Evolutionary conservation across 1,284 basidiomycete species (phyloP).

Genomic region (Melampsora americana): DNA sequence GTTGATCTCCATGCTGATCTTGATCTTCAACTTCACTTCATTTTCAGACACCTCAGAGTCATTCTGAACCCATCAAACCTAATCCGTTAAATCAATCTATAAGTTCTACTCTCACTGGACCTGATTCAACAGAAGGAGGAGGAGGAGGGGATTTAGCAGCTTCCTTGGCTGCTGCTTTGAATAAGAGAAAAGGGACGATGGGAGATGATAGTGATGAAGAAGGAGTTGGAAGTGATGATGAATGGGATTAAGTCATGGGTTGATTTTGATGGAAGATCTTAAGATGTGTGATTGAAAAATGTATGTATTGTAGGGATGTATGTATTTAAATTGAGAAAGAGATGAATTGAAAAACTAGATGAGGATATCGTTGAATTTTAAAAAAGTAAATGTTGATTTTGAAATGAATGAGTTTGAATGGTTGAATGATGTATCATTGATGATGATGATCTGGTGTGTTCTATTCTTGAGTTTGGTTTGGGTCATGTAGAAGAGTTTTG

Average conservation of each 20-base stretch:
- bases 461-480: too few species aligned
- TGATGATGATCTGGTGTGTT: too few species aligned
- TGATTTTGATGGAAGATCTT: too few species aligned
- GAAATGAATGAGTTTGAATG: too few species aligned
- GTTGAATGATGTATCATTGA: too few species aligned
- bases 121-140: slow-evolving; percentile 49
- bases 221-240: slow-evolving; percentile 68
- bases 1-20: neutral
- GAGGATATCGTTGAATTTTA: too few species aligned
- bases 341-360: too few species aligned
- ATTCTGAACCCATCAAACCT: neutral
- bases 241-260: slow-evolving; percentile 59
- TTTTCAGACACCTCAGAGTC: neutral
- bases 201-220: slow-evolving; percentile 87
- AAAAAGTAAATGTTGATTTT: too few species aligned
- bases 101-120: slow-evolving; percentile 26
- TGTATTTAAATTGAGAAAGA: too few species aligned
- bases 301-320: too few species aligned
- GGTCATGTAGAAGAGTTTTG: too few species aligned
- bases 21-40: neutral
- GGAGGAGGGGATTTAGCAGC: slow-evolving; percentile 63
- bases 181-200: slow-evolving; percentile 79
- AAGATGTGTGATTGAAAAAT: too few species aligned
- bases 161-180: slow-evolving; percentile 66
- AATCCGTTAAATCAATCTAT: slow-evolving; percentile 13